Evolutionary conservation across 495 filamentous ascomycete genomes (phyloP), one percentile per base, ranked within the genome.

Genomic region (Peziza echinospora): DNA sequence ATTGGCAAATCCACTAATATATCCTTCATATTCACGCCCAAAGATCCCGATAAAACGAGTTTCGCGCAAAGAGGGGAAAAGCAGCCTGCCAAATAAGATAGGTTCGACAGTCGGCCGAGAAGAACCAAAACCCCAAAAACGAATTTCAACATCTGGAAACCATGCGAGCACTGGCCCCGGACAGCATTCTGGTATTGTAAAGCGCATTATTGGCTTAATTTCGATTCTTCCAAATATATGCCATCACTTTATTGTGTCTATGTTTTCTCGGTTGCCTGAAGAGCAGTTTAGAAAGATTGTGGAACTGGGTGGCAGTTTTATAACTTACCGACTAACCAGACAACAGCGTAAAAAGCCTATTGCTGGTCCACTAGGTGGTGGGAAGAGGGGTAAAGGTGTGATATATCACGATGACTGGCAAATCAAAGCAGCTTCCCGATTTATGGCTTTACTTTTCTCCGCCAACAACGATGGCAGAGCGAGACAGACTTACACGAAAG

Each of bases 391-490:
- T 13, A 67, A 73, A 37, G 68, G 67, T 11, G 67, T 77, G 0
- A 58, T 75, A 0, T 93, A 93, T 53, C 68, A 71, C 21, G 83
- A 87, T 45, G 87, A 93, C 56, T 94, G 86, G 86, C 86, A 94
- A 61, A 74, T 93, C 34, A 80, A 77, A 54, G 80, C 80, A 19
- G 81, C 80, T 10, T 78, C 84, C 5, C 76, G 76, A 51, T 72
- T 92, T 1, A 82, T 93, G 73, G 75, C 80, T 3, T 55, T 93
- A 23, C 61, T 94, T 8, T 92, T 92, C 55, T 71, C 78, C 1
- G 87, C 84, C 19, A 94, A 93, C 59, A 82, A 76, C 47, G 68
- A 63, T 49, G 67, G 62, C 60, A 59, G 25, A 52, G 60, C 48
- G 50, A 44, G 50, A 52, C 53, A 47, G 65, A 57, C 37, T 62